Base-by-base conservation (phyloP, 495 filamentous ascomycete species). In the Bacidia gigantensis region DNA sequence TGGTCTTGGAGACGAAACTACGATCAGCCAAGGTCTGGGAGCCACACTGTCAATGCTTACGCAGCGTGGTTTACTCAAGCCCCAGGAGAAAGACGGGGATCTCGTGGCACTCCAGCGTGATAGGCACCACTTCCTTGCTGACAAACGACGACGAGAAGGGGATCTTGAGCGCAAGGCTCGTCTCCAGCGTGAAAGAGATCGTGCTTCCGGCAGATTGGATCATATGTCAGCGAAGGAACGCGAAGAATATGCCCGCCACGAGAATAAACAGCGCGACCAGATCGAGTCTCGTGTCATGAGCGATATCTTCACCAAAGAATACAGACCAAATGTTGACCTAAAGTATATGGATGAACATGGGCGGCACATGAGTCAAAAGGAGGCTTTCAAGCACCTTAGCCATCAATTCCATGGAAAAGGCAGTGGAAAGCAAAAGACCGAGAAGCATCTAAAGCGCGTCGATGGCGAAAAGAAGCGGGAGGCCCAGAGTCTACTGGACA, bases 391-490 rank as follows among this genome's bases (percentile, higher is more conserved):
- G 72, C 79, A 96, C 62, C 72, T 97, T 43, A 87, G 81, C 60
- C 92, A 98, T 69, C 85, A 93, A 66, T 98, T 98, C 80, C 92
- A 98, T 69, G 92, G 92, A 50, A 96, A 97, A 70, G 89, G 89
- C 41, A 89, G 83, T 61, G 92, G 92, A 49, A 96, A 96, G 76
- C 84, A 84, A 71, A 98, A 98, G 82, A 96, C 88, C 22, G 90
- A 97, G 73, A 97, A 97, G 71, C 41, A 78, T 50, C 68, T 98
- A 46, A 95, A 96, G 80, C 94, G 92, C 79, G 90, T 95, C 67
- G 92, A 90, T 51, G 87, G 90, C 58, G 89, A 96, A 71, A 90
- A 89, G 77, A 83, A 83, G 63, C 77, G 80, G 57, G 81, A 86
- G 71, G 77, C 84, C 0, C 83, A 86, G 75, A 87, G 83, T 60